Conservation (phyloP, 2,329 filamentous ascomycete genomes). For the Ophiostoma piceae region DNA sequence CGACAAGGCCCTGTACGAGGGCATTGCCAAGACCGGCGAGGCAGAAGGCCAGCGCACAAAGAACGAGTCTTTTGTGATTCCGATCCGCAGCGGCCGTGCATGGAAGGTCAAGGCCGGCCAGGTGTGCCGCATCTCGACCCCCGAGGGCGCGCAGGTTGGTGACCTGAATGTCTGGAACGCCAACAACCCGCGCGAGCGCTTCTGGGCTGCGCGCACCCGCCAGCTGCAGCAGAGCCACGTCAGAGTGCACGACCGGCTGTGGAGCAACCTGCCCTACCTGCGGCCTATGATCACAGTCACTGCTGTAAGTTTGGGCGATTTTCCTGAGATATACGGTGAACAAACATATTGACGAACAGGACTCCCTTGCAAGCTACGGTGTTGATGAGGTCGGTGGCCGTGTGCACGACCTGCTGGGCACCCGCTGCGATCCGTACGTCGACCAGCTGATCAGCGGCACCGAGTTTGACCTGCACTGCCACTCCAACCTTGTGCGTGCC, state of each 20-base stretch:
- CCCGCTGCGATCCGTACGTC: slow-evolving; percentile 79
- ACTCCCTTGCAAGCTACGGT: slow-evolving; percentile 8
- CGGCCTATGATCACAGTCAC: slow-evolving; percentile 59
- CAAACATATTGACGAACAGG: background rate
- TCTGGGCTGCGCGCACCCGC: slow-evolving; percentile 75
- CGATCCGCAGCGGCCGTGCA: slow-evolving; percentile 67
- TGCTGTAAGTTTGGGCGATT: background rate
- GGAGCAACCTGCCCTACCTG: slow-evolving; percentile 73
- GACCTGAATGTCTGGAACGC: slow-evolving; percentile 79
- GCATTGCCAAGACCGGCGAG: slow-evolving; percentile 14
- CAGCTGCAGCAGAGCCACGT: slow-evolving; percentile 76
- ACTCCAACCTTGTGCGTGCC: slow-evolving; percentile 72
- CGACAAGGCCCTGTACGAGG: slow-evolving; percentile 13
- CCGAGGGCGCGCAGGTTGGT: slow-evolving; percentile 73
- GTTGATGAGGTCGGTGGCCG: slow-evolving; percentile 57
- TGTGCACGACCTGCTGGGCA: slow-evolving; percentile 75
- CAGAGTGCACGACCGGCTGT: slow-evolving; percentile 64
- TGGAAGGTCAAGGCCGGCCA: slow-evolving; percentile 65
- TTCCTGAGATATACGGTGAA: background rate
- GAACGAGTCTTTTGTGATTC: slow-evolving; percentile 50
- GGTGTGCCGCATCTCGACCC: slow-evolving; percentile 69
- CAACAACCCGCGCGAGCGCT: slow-evolving; percentile 69
- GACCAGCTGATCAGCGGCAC: slow-evolving; percentile 66
- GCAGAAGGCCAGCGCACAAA: background rate
- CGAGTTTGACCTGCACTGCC: slow-evolving; percentile 75